Evolutionary conservation across 768 basidiomycete genomes (phyloP).

Genomic region (Candolleomyces aberdarensis): DNA sequence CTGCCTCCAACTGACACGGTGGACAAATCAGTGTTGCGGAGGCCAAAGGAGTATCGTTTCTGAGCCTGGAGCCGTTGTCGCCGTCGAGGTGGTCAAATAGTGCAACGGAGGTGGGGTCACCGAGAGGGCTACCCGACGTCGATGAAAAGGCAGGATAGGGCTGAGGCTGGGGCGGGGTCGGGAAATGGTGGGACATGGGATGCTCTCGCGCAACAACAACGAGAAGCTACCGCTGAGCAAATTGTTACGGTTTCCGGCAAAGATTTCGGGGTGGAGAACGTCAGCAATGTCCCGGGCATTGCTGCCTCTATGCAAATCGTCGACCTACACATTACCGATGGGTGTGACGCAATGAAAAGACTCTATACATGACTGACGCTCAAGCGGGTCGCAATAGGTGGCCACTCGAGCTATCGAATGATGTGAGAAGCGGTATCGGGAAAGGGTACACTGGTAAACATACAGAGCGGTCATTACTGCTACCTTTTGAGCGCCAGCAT

Average conservation of each 20-base stretch:
- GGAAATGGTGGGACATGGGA: constrained; percentile 19
- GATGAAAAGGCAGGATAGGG: constrained; percentile 32
- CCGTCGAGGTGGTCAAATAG: constrained; percentile 38
- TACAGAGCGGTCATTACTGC: too few relatives aligned
- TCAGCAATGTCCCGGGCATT: constrained; percentile 45
- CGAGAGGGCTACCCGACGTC: constrained; percentile 14
- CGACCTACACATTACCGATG: neutral
- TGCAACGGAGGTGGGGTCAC: constrained; percentile 25
- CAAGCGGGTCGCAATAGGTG: neutral
- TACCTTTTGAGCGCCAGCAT: too few relatives aligned
- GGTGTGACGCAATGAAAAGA: neutral
- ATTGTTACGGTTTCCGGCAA: constrained; percentile 22
- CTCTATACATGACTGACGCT: neutral
- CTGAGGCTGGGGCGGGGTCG: constrained; percentile 43
- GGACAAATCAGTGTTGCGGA: constrained; percentile 5
- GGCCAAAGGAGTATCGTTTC: constrained; percentile 12
- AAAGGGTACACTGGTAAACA: too few relatives aligned
- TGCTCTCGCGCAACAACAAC: constrained; percentile 37
- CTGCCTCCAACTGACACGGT: constrained; percentile 4
- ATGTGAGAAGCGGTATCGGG: too few relatives aligned
- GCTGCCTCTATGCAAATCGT: neutral
- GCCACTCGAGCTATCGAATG: too few relatives aligned
- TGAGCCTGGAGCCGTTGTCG: constrained; percentile 33
- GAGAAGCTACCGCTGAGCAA: constrained; percentile 28
- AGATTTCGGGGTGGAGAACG: constrained; percentile 65